Evolutionary conservation across 2,329 filamentous ascomycete genomes (phyloP).

Genomic region (Penicillium decumbens): DNA sequence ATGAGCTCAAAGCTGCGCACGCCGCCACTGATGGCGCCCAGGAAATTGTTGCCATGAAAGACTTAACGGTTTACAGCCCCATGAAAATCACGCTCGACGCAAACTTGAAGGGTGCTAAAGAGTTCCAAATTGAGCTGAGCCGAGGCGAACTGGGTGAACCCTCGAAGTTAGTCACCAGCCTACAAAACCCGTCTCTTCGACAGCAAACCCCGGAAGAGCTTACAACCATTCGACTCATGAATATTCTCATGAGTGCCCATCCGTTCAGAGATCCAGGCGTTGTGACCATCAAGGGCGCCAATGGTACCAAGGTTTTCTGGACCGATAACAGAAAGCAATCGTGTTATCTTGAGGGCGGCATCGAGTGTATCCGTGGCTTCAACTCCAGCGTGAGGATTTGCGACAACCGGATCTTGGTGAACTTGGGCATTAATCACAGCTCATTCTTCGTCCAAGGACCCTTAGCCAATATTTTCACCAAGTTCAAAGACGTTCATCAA

Average conservation of each 20-base stretch:
- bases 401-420: slow-evolving; percentile 12
- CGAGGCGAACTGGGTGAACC: background rate
- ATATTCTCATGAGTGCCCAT: slow-evolving; percentile 16
- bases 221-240: slow-evolving; percentile 10
- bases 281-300: slow-evolving; percentile 10
- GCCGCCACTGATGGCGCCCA: slow-evolving; percentile 13
- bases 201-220: background rate
- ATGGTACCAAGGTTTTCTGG: slow-evolving; percentile 18
- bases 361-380: slow-evolving; percentile 18
- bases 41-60: slow-evolving; percentile 10
- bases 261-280: slow-evolving; percentile 4
- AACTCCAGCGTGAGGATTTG: slow-evolving; percentile 19
- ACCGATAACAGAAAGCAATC: slow-evolving; percentile 9
- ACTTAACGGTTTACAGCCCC: background rate
- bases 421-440: slow-evolving; percentile 21
- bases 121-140: background rate
- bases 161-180: background rate
- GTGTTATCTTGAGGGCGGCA: slow-evolving; percentile 4
- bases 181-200: background rate
- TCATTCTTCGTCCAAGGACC: slow-evolving; percentile 10
- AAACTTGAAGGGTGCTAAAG: background rate
- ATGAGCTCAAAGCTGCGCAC: background rate
- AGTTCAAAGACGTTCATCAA: background rate
- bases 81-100: background rate
- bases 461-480: background rate